Evolutionary conservation across 225 moss, liverwort and hornwort genomes (phyloP).

Genomic region (Ulota crispa): DNA sequence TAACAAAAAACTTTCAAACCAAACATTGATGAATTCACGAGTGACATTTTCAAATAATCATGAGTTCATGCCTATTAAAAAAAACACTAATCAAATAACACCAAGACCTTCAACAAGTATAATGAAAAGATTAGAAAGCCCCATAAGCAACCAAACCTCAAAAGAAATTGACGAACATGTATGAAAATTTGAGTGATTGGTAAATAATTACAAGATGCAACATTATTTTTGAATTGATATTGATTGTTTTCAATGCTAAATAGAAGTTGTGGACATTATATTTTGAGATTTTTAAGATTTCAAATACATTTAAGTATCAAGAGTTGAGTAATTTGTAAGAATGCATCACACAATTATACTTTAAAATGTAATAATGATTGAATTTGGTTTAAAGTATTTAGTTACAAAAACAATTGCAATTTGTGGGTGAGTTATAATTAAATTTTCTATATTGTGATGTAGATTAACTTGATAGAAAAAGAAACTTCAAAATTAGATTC

Average conservation of each 20-base stretch:
- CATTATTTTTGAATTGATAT: fast-evolving
- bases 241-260: neutral
- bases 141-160: no score
- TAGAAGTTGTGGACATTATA: no score
- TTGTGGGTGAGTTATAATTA: fast-evolving
- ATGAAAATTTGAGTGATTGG: neutral
- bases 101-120: neutral
- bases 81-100: neutral
- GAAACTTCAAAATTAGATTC: neutral
- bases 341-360: no score
- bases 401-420: fast-evolving
- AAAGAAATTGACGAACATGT: neutral
- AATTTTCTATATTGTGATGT: neutral
- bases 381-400: fast-evolving
- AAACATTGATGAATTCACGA: neutral
- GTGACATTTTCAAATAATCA: constrained; percentile 9
- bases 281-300: neutral
- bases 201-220: neutral
- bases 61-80: neutral
- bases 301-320: fast-evolving
- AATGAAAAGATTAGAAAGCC: neutral
- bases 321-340: neutral
- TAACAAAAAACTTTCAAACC: neutral
- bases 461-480: neutral
- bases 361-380: neutral